Evolutionary conservation across 345 rosid genomes (phyloP).

Genomic region (Camelina neglecta): DNA sequence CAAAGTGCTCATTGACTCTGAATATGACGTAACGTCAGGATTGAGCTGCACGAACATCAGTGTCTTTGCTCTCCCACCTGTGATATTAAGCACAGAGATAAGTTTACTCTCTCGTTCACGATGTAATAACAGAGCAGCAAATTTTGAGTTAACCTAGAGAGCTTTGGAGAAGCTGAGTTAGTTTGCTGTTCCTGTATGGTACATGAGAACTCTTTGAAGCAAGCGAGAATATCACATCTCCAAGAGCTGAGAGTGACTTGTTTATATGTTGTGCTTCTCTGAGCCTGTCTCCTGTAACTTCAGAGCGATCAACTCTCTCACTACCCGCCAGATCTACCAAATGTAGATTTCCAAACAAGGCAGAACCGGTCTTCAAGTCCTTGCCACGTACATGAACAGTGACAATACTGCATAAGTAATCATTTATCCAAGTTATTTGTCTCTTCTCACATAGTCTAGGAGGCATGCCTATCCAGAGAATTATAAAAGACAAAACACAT

Average conservation of each 20-base stretch:
- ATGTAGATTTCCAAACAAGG: constrained; percentile 75
- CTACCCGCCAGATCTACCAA: constrained; percentile 98
- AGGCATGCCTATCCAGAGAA: constrained; percentile 2
- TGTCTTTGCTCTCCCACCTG: constrained; percentile 89
- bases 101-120: not conserved
- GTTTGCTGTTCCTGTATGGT: constrained; percentile 97
- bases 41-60: constrained; percentile 93
- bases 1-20: constrained; percentile 84
- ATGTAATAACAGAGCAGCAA: not conserved
- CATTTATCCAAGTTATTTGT: constrained; percentile 14
- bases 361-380: constrained; percentile 65
- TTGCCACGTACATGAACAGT: constrained; percentile 83
- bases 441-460: not conserved
- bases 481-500: constrained; percentile 4
- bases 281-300: constrained; percentile 92
- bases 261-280: constrained; percentile 92
- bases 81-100: constrained; percentile 26
- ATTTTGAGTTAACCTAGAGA: constrained; percentile 61
- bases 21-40: constrained; percentile 74
- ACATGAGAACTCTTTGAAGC: constrained; percentile 86
- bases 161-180: constrained; percentile 92
- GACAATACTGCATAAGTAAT: constrained; percentile 60
- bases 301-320: constrained; percentile 91
- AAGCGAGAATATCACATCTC: constrained; percentile 92
- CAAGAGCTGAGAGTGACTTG: constrained; percentile 90